Evolutionary conservation across 2,329 filamentous ascomycete genomes (phyloP).

Genomic region (Dendrostoma leiphaemia): DNA sequence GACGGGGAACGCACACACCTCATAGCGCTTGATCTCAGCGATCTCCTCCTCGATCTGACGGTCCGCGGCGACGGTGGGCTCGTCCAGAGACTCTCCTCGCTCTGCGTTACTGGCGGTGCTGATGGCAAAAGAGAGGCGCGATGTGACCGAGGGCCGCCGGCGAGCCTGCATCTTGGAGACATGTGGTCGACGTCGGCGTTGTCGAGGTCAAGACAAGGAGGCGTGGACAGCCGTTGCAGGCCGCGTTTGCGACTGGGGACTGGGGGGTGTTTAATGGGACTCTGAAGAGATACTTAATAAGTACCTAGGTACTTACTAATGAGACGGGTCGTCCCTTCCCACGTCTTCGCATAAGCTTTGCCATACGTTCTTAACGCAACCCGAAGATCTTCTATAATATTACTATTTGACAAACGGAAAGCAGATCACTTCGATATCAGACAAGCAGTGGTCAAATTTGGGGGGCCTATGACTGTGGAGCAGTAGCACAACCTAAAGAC

Average conservation of each 20-base stretch:
- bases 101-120: constrained; percentile 54
- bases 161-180: constrained; percentile 20
- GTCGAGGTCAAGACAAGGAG: not conserved
- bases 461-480: too few relatives aligned
- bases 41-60: constrained; percentile 89
- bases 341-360: not conserved
- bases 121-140: constrained; percentile 66
- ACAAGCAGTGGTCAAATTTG: too few relatives aligned
- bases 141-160: constrained; percentile 57
- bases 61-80: constrained; percentile 51
- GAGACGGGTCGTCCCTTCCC: not conserved
- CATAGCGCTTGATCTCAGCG: constrained; percentile 95
- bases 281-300: too few relatives aligned
- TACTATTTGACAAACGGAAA: too few relatives aligned
- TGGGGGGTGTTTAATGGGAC: too few relatives aligned
- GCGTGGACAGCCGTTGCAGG: constrained; percentile 28
- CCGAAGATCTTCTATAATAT: too few relatives aligned
- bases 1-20: constrained; percentile 44
- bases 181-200: constrained; percentile 9
- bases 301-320: too few relatives aligned
- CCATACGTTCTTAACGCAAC: not conserved
- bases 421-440: too few relatives aligned
- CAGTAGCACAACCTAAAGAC: too few relatives aligned
- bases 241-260: constrained; percentile 3
- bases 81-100: constrained; percentile 54